Evolutionary conservation across 1,284 basidiomycete genomes (phyloP).

Genomic region (Sanghuangporus sanghuang): DNA sequence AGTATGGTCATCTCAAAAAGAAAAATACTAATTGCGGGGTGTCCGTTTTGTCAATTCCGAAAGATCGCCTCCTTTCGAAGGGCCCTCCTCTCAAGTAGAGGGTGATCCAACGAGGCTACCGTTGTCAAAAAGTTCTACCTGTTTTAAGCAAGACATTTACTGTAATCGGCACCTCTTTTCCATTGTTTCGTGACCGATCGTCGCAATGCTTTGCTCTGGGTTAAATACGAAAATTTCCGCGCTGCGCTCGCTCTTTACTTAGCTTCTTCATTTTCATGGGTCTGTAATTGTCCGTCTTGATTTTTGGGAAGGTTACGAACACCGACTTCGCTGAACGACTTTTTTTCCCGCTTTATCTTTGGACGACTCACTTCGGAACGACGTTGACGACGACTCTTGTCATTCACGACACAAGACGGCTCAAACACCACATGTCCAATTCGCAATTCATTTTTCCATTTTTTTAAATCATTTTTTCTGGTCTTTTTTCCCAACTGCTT

Average conservation of each 20-base stretch:
- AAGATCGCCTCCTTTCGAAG: not conserved
- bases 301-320: not conserved
- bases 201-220: too few relatives aligned
- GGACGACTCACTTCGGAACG: slow-evolving; percentile 10
- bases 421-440: not conserved
- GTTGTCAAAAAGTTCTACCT: too few relatives aligned
- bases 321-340: not conserved
- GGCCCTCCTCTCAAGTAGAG: too few relatives aligned
- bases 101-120: too few relatives aligned
- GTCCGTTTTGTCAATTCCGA: not conserved
- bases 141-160: too few relatives aligned
- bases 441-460: not conserved
- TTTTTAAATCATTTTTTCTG: slow-evolving; percentile 22
- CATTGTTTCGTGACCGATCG: too few relatives aligned
- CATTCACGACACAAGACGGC: slow-evolving; percentile 44
- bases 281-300: not conserved
- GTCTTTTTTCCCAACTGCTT: slow-evolving; percentile 18
- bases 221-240: too few relatives aligned
- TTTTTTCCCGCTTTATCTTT: not conserved
- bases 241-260: too few relatives aligned
- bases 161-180: too few relatives aligned
- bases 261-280: too few relatives aligned
- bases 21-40: not conserved
- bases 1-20: not conserved
- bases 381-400: slow-evolving; percentile 32